Base-by-base conservation (phyloP, 2,329 filamentous ascomycete species). In the Harringtonia aguacate region DNA sequence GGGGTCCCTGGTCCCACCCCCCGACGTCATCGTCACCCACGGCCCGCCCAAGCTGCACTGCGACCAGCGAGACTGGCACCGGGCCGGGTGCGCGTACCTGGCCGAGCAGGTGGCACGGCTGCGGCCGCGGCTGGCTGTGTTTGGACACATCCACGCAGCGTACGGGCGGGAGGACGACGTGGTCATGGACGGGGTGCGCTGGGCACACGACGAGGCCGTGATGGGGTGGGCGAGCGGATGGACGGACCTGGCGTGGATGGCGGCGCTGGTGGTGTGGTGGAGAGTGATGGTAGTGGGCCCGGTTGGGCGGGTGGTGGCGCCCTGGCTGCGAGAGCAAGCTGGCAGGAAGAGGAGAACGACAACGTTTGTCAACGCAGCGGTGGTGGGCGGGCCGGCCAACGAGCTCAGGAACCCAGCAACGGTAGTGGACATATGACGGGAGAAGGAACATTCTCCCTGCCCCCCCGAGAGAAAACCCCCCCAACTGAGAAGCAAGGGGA, bases 131-230 rank as follows among this genome's bases (percentile, higher is more conserved):
- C 46, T 57, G 9, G 17, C 31, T 17, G 50, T 56, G 1, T 56
- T 56, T 46, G 54, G 54, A 2, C 53, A 57, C 22, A 56, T 58
- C 28, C 53, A 56, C 30, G 51, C 44, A 4, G 46, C 42, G 5
- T 51, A 53, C 31, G 53, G 53, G 2, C 48, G 51, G 7, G 50
- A 58, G 36, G 49, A 53, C 35, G 46, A 53, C 1, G 46, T 41
- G 12, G 14, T 55, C 3, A n/a, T n/a, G n/a, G 50, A 56, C 37
- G 15, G 36, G 2, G 48, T 52, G 28, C 50, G 47, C 36, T 39
- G 48, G 41, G 17, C 22, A 8, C 44, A 55, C 29, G 53, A 56
- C n/a, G 37, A 46, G 14, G 43, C 54, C 2, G 38, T 48, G 43
- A 46, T 40, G 3, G 53, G 53, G 1, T 55, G 52, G 51, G 38